phyloP scores from a whole-genome alignment of 2,329 filamentous ascomycete genomes.

The Phialophora verrucosa region DNA sequence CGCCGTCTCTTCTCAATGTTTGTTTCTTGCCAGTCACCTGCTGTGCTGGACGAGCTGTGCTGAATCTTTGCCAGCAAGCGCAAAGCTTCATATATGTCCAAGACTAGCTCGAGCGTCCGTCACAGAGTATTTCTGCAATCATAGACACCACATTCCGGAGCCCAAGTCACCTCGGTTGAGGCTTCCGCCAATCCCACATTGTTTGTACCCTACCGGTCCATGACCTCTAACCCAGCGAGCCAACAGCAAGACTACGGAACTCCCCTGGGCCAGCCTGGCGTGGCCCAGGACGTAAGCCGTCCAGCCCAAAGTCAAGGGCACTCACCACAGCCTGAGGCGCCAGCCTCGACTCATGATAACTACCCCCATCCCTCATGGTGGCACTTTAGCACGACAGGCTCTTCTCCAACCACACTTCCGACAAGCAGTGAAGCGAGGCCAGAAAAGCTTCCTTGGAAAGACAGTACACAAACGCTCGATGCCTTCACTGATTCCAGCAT shows the following conservation, averaged over 20 bases:
- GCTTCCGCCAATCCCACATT: not conserved
- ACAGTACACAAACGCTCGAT: slow-evolving; percentile 24
- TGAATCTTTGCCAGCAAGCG: not conserved
- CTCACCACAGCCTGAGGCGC: not conserved
- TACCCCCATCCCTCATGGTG: not conserved
- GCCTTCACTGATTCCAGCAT: not conserved
- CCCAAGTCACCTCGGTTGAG: not conserved
- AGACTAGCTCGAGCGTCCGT: not conserved
- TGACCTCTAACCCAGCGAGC: slow-evolving; percentile 26
- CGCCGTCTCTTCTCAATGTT: slow-evolving; percentile 4
- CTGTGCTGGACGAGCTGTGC: not conserved
- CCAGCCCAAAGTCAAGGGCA: not conserved
- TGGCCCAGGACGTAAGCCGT: slow-evolving; percentile 33
- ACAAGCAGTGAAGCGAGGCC: not conserved
- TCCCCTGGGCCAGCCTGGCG: slow-evolving; percentile 21
- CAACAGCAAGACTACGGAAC: slow-evolving; percentile 30
- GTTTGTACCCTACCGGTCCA: slow-evolving; percentile 19
- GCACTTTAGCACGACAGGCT: not conserved
- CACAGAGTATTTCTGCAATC: not conserved
- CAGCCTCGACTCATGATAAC: not conserved
- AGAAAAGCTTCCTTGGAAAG: slow-evolving; percentile 26
- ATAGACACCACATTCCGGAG: not conserved
- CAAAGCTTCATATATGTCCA: not conserved
- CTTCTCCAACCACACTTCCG: slow-evolving; percentile 3
- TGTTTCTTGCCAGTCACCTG: slow-evolving; percentile 18